Percentiles rank a stretch among this genome's conserved stretches.
phyloP scores from a whole-genome alignment of 2,329 filamentous ascomycete species.

The Xylaria sp. region DNA sequence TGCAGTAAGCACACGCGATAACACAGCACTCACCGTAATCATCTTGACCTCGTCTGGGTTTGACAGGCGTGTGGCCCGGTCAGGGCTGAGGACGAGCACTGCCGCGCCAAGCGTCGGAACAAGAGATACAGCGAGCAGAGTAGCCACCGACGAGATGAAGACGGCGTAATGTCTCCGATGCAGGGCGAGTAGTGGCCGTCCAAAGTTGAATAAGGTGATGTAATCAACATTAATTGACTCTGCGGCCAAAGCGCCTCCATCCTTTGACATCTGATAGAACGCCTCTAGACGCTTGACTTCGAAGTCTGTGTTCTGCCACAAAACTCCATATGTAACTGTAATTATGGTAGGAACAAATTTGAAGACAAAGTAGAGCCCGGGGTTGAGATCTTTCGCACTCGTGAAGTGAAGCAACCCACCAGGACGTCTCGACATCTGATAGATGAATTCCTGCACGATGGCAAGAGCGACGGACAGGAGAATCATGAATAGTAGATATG shows the following conservation, averaged over 20 bases:
- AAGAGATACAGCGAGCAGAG: conserved; percentile 68
- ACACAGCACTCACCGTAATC: conserved; percentile 61
- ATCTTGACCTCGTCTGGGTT: conserved; percentile 54
- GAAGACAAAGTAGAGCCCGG: conserved; percentile 63
- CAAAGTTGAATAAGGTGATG: conserved; percentile 69
- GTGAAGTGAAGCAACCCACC: conserved; percentile 57
- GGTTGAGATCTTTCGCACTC: conserved; percentile 55
- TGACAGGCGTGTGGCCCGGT: conserved; percentile 50
- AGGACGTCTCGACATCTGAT: conserved; percentile 51
- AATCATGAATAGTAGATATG: conserved; percentile 61
- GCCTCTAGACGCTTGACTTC: conserved; percentile 71
- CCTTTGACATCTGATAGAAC: conserved; percentile 68
- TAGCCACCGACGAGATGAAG: conserved; percentile 67
- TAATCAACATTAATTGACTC: conserved; percentile 78
- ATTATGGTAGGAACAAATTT: conserved; percentile 68
- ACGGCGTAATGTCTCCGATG: conserved; percentile 71
- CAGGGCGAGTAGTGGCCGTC: conserved; percentile 68
- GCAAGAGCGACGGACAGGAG: conserved; percentile 59
- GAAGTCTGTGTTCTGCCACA: conserved; percentile 71
- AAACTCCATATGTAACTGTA: conserved; percentile 65
- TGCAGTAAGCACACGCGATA: conserved; percentile 65
- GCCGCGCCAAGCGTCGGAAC: conserved; percentile 73
- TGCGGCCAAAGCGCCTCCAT: conserved; percentile 64
- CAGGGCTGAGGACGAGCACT: conserved; percentile 62
- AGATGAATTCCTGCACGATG: conserved; percentile 60